Evolutionary conservation across 2,329 filamentous ascomycete species (phyloP), one percentile per base, ranked within the genome.

Genomic region (Venturia pyrina): DNA sequence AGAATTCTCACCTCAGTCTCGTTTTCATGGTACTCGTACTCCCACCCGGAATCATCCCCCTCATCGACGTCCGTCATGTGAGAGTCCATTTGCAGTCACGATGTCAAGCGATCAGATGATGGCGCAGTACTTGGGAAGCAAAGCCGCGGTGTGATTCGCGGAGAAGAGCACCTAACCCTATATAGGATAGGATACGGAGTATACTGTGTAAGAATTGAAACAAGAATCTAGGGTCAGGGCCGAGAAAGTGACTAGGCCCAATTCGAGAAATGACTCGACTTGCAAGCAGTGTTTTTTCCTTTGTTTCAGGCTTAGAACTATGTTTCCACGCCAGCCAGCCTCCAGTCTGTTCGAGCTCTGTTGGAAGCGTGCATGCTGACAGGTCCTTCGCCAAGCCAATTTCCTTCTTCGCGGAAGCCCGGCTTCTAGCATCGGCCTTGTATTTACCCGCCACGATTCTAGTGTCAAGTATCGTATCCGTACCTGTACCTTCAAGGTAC

Each of bases 21-120:
- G 8, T 76, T 77, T 7, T 79, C 75, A 70, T 82, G 74, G 69
- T 86, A 86, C 70, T 87, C 84, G 72, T 86, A 87, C 69, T 87
- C 85, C 76, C 82, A 87, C n/a, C 85, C 81, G 10, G 73, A 75
- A 59, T 73, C 68, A 43, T 68, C 53, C 56, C 69, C 68, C 19
- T 44, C 48, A 37, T 46, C 34, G n/a, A 61, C 32, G 57, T 65
- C 44, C 24, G 48, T 50, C 44, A 64, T 66, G 62, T 62, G 62
- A 28, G 64, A 57, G 62, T 62, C 66, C 44, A 59, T 59, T 37
- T 50, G 5, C 53, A 37, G 53, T 59, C 53, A 37, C 28, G 24
- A 37, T 57, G 63, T 68, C 67, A 67, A 69, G 67, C 66, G 68
- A 71, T 75, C 74, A 48, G 24, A 44, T 62, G 60, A 62, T 37